Evolutionary conservation across 179 eudicot species (phyloP), one percentile per base, ranked within the genome.

Genomic region (Carnegiea gigantea): DNA sequence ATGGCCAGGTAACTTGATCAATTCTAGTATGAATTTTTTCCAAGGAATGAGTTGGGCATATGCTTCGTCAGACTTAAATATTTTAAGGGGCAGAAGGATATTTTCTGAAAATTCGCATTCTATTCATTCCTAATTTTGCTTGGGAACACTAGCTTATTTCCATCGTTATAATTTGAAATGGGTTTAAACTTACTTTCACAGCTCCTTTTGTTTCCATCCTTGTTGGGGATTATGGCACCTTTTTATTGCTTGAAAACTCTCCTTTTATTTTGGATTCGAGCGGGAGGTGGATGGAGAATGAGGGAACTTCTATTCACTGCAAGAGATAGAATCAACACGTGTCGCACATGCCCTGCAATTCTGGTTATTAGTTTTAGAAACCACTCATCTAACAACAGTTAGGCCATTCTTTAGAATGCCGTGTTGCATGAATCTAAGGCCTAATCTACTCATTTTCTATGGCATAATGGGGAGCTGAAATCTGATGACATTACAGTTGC

Each of bases 1-100:
- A 97, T 90, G 99, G 99, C 64, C 99, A 97, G 99, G 99, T 97
- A 94, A 79, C 82, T 75, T 26, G 15, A 3, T 38, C 30, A 21
- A 20, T 54, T 11, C 18, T 44, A 73, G 59, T 24, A 12, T 6
- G 26, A 6, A 6, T 21, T 28, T 21, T 73, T 23, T 20, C 46
- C 18, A 6, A 9, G 57, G 53, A 44, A 73, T 5, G 40, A 23
- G 36, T 73, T 21, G 33, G 18, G 53, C 43, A 40, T 73, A 40
- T 15, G 14, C 9, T 73, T 73, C 17, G 12, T 44, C 21, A 38
- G 18, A 54, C 17, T 28, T 14, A 53, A 26, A 44, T 76, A 46
- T 13, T 30, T 70, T 46, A 3, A 9, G 46, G 51, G 76, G 33
- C 33, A 48, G 14, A 18, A 30, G 40, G 51, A 70, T 40, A 40